Conservation (phyloP, 805 yeast species). For the Monosporozyma servazzii region DNA sequence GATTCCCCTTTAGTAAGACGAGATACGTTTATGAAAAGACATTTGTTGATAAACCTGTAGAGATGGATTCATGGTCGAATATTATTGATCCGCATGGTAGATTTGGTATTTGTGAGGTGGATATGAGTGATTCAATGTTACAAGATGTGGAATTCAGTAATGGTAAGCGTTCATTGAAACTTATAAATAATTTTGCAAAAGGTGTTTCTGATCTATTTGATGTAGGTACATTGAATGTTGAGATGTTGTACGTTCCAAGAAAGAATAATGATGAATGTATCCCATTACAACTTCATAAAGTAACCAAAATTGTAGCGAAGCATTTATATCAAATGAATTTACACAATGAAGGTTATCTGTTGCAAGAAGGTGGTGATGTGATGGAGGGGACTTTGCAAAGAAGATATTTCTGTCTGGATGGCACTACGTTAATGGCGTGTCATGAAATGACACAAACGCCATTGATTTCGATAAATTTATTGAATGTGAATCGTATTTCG, state of each 20-base stretch:
- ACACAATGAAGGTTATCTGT: slow-evolving; percentile 56
- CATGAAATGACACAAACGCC: slow-evolving; percentile 60
- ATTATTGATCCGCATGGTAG: slow-evolving; percentile 77
- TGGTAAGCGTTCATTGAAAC: slow-evolving; percentile 4
- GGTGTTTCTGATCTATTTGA: slow-evolving; percentile 37
- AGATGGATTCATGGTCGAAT: slow-evolving; percentile 48
- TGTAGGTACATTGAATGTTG: slow-evolving; percentile 56
- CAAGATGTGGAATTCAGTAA: slow-evolving; percentile 9
- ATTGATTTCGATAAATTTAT: slow-evolving; percentile 64
- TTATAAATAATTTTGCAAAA: slow-evolving; percentile 66
- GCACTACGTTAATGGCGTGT: slow-evolving; percentile 64
- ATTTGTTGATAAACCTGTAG: slow-evolving; percentile 41
- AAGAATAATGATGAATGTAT: slow-evolving; percentile 49
- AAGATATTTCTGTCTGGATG: slow-evolving; percentile 63
- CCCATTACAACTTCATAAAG: slow-evolving; percentile 57
- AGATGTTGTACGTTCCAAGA: slow-evolving; percentile 62
- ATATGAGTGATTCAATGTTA: slow-evolving; percentile 18
- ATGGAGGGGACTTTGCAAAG: slow-evolving; percentile 38
- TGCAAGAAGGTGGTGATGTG: slow-evolving; percentile 90
- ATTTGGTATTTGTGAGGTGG: slow-evolving; percentile 69
- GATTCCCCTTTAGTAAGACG: slow-evolving; percentile 26
- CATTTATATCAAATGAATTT: slow-evolving; percentile 29
- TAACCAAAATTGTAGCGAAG: slow-evolving; percentile 35
- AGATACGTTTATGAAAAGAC: slow-evolving; percentile 33
- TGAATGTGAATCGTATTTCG: slow-evolving; percentile 44